These are phyloP conservation scores for Talaromyces sp. DNA, from an alignment of 2,329 filamentous ascomycete species.

Conservation along the genomic window DNA sequence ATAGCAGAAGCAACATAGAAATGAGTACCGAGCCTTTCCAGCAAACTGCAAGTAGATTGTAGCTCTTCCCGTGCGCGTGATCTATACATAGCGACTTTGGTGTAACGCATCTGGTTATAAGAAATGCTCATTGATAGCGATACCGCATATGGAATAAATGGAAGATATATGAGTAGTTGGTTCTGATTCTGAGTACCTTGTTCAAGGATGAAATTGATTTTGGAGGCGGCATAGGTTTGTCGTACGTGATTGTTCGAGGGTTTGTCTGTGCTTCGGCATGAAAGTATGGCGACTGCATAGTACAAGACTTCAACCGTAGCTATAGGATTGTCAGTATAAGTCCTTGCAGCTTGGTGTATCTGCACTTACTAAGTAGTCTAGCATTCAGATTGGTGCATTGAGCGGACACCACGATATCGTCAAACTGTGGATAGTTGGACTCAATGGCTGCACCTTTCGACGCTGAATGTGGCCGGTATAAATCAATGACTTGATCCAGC, in stretches of 20 bases:
- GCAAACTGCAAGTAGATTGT: not conserved
- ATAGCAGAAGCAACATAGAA: conserved; percentile 9
- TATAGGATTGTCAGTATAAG: not conserved
- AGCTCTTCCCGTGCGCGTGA: conserved; percentile 8
- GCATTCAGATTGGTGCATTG: conserved; percentile 23
- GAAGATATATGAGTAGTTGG: conserved; percentile 41
- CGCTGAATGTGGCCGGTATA: conserved; percentile 55
- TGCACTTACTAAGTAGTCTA: conserved; percentile 26
- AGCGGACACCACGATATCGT: conserved; percentile 28
- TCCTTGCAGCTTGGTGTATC: no score
- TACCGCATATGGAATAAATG: conserved; percentile 62
- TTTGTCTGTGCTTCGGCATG: conserved; percentile 48
- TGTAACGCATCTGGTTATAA: conserved; percentile 64
- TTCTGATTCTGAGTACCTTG: not conserved
- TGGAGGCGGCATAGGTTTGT: conserved; percentile 57
- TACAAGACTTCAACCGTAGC: conserved; percentile 64
- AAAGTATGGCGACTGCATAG: conserved; percentile 63
- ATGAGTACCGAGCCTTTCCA: conserved; percentile 3
- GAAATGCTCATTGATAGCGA: conserved; percentile 62
- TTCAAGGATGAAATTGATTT: not conserved
- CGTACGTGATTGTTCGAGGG: conserved; percentile 55
- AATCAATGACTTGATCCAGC: conserved; percentile 59
- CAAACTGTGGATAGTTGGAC: conserved; percentile 29
- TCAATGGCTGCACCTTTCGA: conserved; percentile 32
- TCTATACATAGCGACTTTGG: conserved; percentile 59